Evolutionary conservation across 2,329 filamentous ascomycete genomes (phyloP), one percentile per base, ranked within the genome.

Genomic region (Acephala macrosclerotiorum): DNA sequence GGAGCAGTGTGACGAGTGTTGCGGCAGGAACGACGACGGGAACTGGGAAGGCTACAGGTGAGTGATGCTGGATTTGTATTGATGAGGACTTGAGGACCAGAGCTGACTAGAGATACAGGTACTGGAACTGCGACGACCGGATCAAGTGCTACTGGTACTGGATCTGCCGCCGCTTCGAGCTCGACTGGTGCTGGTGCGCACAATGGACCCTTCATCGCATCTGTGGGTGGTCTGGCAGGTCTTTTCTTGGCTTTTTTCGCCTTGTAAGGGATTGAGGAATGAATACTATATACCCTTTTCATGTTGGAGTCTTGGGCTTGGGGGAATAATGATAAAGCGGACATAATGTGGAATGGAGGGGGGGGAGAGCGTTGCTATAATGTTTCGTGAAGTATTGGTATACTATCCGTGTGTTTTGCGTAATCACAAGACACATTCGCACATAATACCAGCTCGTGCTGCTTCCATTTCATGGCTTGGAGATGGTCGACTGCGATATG

Each of bases 221-320:
- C 55, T 58, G 33, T 33, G 12, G 55, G 55, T 6, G 14, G 55
- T 16, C 14, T 58, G 29, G 55, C 33, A n/a, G 55, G 55, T 38
- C 55, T 58, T 22, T 40, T 58, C 55, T 36, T 58, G 29, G 55
- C 55, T n/a, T 38, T 58, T 33, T 58, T 58, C 7, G 36, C 55
- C 33, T 38, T 58, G 55, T 58, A n/a, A 58, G 29, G 49, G 18
- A 9, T 14, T 29, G 3, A 11, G 11, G 25, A 22, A 29, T 53
- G 14, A 53, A 2, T 16, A 18, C 25, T 53, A 53, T 33, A 53
- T 53, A 53, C 49, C 25, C 14, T 29, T 14, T 53, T 25, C 11
- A 22, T 2, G 4, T 7, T 22, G n/a, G n/a, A 49, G n/a, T 22
- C 6, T n/a, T 49, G n/a, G 45, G n/a, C 20, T 25, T 2, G 6